Evolutionary conservation across 441 rosid genomes (phyloP), one percentile per base, ranked within the genome.

Genomic region (Flueggea neowawraea): DNA sequence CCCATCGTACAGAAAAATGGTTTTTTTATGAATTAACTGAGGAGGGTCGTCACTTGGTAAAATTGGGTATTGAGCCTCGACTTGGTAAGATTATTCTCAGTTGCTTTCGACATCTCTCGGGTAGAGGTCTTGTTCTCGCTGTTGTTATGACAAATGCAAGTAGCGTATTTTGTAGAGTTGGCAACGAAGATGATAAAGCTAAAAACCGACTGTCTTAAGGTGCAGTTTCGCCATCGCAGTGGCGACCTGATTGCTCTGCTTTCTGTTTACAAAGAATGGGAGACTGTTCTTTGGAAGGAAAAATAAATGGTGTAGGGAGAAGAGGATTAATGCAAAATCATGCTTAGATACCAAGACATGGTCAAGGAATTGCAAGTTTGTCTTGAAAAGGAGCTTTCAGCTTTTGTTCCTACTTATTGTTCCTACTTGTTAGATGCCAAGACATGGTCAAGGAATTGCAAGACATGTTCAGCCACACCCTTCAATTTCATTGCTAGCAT

Each of bases 281-380:
- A 80, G 55, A 71, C 80, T 63, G 60, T 82, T 75, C 10, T 63
- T 12, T 55, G 82, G 78, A 39, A 68, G 64, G 76, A 78, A 84
- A 85, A 90, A 79, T 64, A 76, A 66, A 63, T 94, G 98, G 97
- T 94, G 97, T 73, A 87, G 96, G 98, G 88, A 90, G 10, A 90
- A 94, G 69, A 85, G 98, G 67, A 78, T 94, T 53, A 94, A 90
- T 81, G 98, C 98, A 31, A 94, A 94, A 69, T 72, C 97, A 79
- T 94, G 95, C 74, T 97, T 63, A 85, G 97, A 72, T 90, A 96
- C 76, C 80, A 80, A 44, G 97, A 90, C 22, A 80, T 93, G 7
- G 84, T 94, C 28, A 72, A 70, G 56, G 98, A 94, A 69, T 71
- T 90, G 69, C 90, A 85, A 73, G 65, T 31, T 52, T 84, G 91